These are phyloP conservation scores for Pyricularia pennisetigena DNA, from an alignment of 2,329 filamentous ascomycete species.

Conservation along the genomic window DNA sequence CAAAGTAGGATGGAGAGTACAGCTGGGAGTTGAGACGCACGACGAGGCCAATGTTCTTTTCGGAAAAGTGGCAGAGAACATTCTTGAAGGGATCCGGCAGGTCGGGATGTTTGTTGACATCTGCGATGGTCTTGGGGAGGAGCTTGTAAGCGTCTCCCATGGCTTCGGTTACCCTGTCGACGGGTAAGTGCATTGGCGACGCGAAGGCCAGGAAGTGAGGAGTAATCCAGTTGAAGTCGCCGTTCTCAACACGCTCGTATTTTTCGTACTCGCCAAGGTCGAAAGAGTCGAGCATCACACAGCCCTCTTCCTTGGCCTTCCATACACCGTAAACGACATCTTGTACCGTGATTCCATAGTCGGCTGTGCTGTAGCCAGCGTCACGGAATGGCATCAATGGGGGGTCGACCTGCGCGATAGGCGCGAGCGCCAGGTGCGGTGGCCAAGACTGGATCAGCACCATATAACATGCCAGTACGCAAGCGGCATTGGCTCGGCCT, in stretches of 20 bases:
- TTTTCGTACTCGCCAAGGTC: conserved; percentile 95
- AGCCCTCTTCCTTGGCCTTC: conserved; percentile 94
- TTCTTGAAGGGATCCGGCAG: conserved; percentile 91
- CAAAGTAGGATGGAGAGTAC: conserved; percentile 96
- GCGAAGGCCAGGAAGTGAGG: conserved; percentile 94
- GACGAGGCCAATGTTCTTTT: conserved; percentile 83
- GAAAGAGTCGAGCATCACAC: conserved; percentile 87
- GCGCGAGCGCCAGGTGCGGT: conserved; percentile 86
- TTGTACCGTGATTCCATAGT: conserved; percentile 91
- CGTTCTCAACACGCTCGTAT: conserved; percentile 92
- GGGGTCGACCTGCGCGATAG: conserved; percentile 92
- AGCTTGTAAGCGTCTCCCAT: conserved; percentile 60
- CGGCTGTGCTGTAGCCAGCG: conserved; percentile 95
- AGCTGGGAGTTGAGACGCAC: conserved; percentile 92
- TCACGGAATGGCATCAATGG: conserved; percentile 98
- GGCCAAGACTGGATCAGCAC: conserved; percentile 97
- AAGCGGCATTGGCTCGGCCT: conserved; percentile 90
- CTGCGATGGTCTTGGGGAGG: conserved; percentile 66
- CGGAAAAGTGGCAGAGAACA: conserved; percentile 79
- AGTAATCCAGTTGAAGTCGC: conserved; percentile 99
- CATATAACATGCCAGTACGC: conserved; percentile 96
- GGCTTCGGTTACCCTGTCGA: conserved; percentile 59
- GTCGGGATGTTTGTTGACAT: conserved; percentile 58
- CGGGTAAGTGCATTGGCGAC: conserved; percentile 77
- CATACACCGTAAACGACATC: conserved; percentile 97